Base-by-base conservation (phyloP, 2,329 filamentous ascomycete genomes). In the Ascochyta lentis region DNA sequence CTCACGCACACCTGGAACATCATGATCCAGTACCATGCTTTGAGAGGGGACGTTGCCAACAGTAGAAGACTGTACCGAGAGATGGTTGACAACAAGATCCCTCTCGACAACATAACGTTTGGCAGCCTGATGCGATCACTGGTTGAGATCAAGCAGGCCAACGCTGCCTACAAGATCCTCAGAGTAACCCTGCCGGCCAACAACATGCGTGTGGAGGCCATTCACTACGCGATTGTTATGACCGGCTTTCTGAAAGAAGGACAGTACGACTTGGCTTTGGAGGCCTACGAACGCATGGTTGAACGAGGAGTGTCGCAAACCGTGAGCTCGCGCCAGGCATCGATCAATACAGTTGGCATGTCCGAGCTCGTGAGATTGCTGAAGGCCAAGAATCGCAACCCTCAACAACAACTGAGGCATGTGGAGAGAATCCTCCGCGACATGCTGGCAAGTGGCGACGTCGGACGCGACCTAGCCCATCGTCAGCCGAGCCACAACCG, bases 1-100 rank as follows among this genome's bases (percentile, higher is more conserved):
- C 78, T 83, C 22, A 87, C 87, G 2, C 79, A 81, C 29, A 85
- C 92, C 68, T 97, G 91, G 90, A 96, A 97, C 69, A 81, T 86
- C 49, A 77, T 97, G 29, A 78, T 97, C 4, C 81, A 83, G 52
- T 85, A 89, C 57, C 83, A 92, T 71, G 90, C 90, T 6, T 78
- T 85, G 51, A 81, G 84, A 6, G 84, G 88, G 51, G 82, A 89
- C 57, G 66, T 87, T 26, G 70, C 78, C 22, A 79, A 79, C n/a
- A 79, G 83, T 15, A 80, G 83, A 60, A 78, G 80, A 49, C 72
- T 85, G 3, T 84, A 86, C 61, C 74, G 76, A 27, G 78, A 78
- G 49, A 89, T 90, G 84, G 74, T 80, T 42, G 68, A 77, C 4
- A 72, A 78, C 37, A 73, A 78, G 0, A 75, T 89, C 29, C 72